Percentiles rank a stretch among this genome's conserved stretches.
Conservation (phyloP, 495 filamentous ascomycete genomes). For the Rusavskia elegans region DNA sequence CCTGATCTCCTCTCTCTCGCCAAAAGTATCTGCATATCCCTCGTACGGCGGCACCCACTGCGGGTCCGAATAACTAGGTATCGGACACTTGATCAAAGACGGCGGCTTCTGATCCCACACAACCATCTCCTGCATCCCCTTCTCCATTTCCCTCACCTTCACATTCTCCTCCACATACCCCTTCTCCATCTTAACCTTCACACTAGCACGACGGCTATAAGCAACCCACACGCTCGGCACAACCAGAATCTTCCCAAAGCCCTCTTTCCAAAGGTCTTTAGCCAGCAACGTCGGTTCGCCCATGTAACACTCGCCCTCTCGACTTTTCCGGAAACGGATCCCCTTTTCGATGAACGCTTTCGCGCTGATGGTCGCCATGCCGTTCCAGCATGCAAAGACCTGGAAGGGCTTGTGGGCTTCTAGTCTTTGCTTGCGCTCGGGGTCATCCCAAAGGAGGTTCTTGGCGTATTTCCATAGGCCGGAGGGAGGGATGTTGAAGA, state of each 20-base stretch:
- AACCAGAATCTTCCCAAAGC: conserved; percentile 30
- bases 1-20: too few species aligned
- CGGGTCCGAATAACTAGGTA: neutral
- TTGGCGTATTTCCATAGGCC: conserved; percentile 23
- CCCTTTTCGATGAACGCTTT: conserved; percentile 17
- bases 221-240: conserved; percentile 18
- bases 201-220: neutral
- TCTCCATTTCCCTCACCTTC: neutral
- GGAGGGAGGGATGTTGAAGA: conserved; percentile 30
- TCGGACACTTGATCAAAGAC: neutral
- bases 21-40: neutral
- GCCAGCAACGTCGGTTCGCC: conserved; percentile 32
- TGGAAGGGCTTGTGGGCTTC: conserved; percentile 24
- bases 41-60: neutral
- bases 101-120: neutral
- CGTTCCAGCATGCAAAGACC: conserved; percentile 38
- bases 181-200: neutral
- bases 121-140: neutral
- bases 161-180: neutral
- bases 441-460: conserved; percentile 32
- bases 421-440: conserved; percentile 13
- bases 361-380: conserved; percentile 20
- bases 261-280: conserved; percentile 32
- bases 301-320: conserved; percentile 25
- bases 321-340: conserved; percentile 19